Conservation (phyloP, 116 monocot genomes). For the Posidonia oceanica region DNA sequence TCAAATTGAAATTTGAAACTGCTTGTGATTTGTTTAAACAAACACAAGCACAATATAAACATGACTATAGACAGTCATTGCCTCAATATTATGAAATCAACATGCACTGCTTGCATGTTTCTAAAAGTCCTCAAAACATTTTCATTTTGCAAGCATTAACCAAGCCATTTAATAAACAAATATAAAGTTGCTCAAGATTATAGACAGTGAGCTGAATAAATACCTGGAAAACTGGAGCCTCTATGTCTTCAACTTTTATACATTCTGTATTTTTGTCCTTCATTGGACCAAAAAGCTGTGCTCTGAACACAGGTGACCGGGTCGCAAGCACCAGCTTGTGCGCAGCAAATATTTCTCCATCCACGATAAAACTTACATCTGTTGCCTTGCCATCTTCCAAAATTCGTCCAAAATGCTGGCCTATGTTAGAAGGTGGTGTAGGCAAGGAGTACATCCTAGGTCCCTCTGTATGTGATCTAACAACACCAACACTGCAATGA, state of each 20-base stretch:
- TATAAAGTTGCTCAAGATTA: not conserved
- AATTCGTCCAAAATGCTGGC: constrained; percentile 31
- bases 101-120: too few species aligned
- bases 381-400: constrained; percentile 32
- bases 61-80: too few species aligned
- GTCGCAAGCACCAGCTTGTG: constrained; percentile 26
- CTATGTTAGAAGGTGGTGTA: constrained; percentile 36
- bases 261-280: constrained; percentile 26
- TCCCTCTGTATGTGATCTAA: constrained; percentile 34
- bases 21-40: too few species aligned
- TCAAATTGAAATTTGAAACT: not conserved
- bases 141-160: too few species aligned
- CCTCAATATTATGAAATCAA: too few species aligned
- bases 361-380: constrained; percentile 40
- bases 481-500: constrained; percentile 41
- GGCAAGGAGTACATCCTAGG: constrained; percentile 24
- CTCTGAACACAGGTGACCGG: constrained; percentile 54
- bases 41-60: too few species aligned
- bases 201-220: not conserved
- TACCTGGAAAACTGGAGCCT: constrained; percentile 57
- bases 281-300: constrained; percentile 52
- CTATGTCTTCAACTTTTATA: constrained; percentile 49
- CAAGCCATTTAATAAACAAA: too few species aligned
- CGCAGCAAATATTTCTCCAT: constrained; percentile 22
- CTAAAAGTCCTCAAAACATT: too few species aligned